These are phyloP conservation scores for Karstenula rhodostoma DNA, from an alignment of 2,329 filamentous ascomycete species.

Conservation along the genomic window DNA sequence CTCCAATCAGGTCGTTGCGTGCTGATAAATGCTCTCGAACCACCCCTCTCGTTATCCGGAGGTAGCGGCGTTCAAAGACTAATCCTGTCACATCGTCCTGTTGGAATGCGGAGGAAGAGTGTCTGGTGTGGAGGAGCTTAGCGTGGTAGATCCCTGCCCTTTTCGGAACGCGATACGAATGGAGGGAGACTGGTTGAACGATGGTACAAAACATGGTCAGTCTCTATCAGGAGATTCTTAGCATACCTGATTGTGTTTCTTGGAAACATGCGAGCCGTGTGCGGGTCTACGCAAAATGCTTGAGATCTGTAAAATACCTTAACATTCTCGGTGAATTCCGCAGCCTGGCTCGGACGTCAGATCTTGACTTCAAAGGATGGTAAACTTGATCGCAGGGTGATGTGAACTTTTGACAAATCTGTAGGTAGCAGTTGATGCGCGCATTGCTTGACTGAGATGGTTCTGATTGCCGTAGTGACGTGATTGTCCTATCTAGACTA, in stretches of 20 bases:
- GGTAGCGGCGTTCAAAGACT: neutral
- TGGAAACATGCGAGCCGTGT: neutral
- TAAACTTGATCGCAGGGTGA: neutral
- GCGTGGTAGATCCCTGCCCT: neutral
- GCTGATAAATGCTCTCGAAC: conserved; percentile 7
- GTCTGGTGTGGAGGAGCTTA: neutral
- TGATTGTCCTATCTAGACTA: neutral
- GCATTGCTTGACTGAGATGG: neutral
- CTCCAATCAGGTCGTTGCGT: neutral
- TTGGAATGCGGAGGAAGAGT: neutral
- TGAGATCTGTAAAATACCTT: neutral
- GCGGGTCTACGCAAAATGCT: neutral
- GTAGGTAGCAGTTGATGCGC: neutral
- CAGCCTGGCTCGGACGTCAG: neutral
- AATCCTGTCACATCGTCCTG: neutral
- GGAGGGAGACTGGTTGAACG: neutral
- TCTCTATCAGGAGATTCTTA: neutral
- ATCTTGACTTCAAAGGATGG: neutral
- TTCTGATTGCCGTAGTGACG: neutral
- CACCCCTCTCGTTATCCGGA: neutral
- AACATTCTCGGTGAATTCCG: too few relatives aligned
- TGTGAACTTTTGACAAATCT: neutral
- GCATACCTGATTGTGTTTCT: neutral
- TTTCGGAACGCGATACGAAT: neutral
- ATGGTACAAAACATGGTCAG: neutral